Base-by-base conservation (phyloP, 768 basidiomycete species). In the Roridomyces roridus region DNA sequence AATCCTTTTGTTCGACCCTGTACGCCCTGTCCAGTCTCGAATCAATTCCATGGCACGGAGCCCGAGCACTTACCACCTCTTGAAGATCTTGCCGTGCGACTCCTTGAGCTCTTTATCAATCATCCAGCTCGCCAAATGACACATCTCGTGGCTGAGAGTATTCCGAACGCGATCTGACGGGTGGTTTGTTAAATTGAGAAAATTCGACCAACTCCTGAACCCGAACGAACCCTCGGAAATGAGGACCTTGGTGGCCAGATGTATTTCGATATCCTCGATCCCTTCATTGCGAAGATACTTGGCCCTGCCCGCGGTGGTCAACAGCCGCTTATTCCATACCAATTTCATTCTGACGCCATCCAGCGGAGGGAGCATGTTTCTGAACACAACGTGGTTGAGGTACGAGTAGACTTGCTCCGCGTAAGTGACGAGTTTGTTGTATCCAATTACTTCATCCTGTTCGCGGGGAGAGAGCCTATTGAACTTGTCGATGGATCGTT, bases 141-240 rank as follows among this genome's bases (percentile, higher is more conserved):
- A 95, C 92, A 95, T 94, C 70, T 96, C 94, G 64, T 96, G 94
- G 26, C 91, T 86, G 12, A 96, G 73, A 1, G 93, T 95, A 65
- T 89, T 87, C 31, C 88, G 79, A 45, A 95, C 88, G 35, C 92
- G 84, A 50, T 91, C 93, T 94, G 20, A 18, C 14, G n/a, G n/a
- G n/a, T n/a, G n/a, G n/a, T n/a, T n/a, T n/a, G n/a, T n/a, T n/a
- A n/a, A n/a, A n/a, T n/a, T n/a, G n/a, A n/a, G n/a, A n/a, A n/a
- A n/a, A n/a, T n/a, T n/a, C n/a, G n/a, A n/a, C n/a, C n/a, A n/a
- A n/a, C n/a, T n/a, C n/a, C n/a, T n/a, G n/a, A n/a, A n/a, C n/a
- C n/a, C n/a, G n/a, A n/a, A n/a, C 77, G 54, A 53, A 91, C 92
- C 90, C 62, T 90, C 83, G 46, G 81, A 83, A 59, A 91, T 91